These are phyloP conservation scores for Carex pumila DNA, from an alignment of 176 grass and related monocot genomes.

Conservation along the genomic window DNA sequence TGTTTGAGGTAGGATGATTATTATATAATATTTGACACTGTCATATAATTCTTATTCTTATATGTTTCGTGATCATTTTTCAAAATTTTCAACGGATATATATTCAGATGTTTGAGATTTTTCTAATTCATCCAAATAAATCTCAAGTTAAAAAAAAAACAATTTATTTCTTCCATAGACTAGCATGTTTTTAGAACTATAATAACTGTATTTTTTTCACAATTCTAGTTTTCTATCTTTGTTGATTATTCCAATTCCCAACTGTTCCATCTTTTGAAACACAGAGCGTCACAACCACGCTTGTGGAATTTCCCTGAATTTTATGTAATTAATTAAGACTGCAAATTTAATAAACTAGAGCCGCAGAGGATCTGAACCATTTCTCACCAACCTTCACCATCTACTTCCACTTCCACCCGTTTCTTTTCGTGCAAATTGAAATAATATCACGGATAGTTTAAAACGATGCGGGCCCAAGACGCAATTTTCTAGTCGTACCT, in stretches of 20 bases:
- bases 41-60: too few relatives aligned
- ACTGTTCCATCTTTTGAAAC: too few relatives aligned
- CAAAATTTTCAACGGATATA: neutral
- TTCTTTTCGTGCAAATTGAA: neutral
- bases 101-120: neutral
- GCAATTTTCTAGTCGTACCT: neutral
- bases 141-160: neutral
- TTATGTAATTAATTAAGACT: neutral
- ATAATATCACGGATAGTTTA: neutral
- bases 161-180: neutral
- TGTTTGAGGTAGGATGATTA: too few relatives aligned
- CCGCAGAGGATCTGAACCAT: neutral
- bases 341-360: neutral
- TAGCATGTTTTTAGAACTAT: too few relatives aligned
- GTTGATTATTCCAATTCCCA: too few relatives aligned
- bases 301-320: neutral
- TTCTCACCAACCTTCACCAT: slow-evolving; percentile 4
- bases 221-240: too few relatives aligned
- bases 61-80: too few relatives aligned
- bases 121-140: neutral
- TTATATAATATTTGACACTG: too few relatives aligned
- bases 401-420: neutral
- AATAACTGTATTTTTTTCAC: too few relatives aligned
- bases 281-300: neutral
- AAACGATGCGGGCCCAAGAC: neutral